Evolutionary conservation across 148 eudicot genomes (phyloP), one percentile per base, ranked within the genome.

Genomic region (Amaranthus palmeri): DNA sequence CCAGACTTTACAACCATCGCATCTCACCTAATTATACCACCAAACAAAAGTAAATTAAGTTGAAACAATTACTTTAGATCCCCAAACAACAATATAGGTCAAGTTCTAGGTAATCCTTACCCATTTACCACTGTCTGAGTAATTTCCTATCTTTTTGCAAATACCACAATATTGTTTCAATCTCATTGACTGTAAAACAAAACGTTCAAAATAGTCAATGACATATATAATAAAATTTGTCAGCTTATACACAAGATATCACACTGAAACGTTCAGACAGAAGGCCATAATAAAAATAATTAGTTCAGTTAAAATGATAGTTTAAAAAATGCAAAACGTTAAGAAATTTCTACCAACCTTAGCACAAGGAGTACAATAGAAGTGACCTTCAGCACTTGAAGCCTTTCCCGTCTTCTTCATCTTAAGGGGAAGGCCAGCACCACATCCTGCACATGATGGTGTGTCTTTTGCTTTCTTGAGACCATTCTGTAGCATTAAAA

Each of bases 1-100:
- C 96, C 96, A 86, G 71, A 86, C 78, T 83, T 90, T 87, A 80
- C 96, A 90, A 58, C 92, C 87, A 80, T 87, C 87, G 64, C 96
- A 90, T 42, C 88, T 80, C 66, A 90, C 86, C 96, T 90, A 65
- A 73, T 65, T 54, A 67, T 6, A 76, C 18, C 46, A 58, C 41
- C 50, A 72, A 1, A 43, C 67, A 65, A 62, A 70, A 52, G 61
- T 7, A 66, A 68, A 68, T 72, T 48, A 74, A 59, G 50, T 50
- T 15, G 10, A 52, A 65, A 6, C 41, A 71, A 15, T 14, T 41
- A 64, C 25, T 62, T 66, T 67, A 43, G 10, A 8, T 14, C 17
- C 6, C 41, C 40, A 51, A 56, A 43, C 65, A 43, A 50, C 36
- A 15, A 77, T 14, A 41, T n/a, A 41, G 18, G 66, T 44, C 12